These are phyloP conservation scores for Pythium brassicae DNA, from an alignment of 352 stramenopile species.

Conservation along the genomic window DNA sequence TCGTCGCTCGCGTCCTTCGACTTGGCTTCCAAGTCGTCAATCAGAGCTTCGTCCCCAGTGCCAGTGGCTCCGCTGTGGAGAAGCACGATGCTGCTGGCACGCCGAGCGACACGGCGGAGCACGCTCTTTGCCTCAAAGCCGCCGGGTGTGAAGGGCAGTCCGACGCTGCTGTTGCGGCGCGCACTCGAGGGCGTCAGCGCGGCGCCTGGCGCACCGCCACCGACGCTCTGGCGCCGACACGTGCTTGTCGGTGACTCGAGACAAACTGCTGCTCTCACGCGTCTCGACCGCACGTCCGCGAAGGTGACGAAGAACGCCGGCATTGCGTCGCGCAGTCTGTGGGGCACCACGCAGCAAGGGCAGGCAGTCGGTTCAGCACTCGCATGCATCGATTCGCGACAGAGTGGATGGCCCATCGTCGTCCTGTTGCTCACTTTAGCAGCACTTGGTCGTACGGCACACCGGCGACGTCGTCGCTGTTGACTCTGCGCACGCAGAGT, in stretches of 20 bases:
- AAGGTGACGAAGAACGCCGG: constrained; percentile 44
- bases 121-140: not conserved
- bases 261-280: not conserved
- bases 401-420: too few relatives aligned
- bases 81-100: constrained; percentile 12
- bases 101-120: not conserved
- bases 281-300: constrained; percentile 23
- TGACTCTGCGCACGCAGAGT: constrained; percentile 42
- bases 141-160: not conserved
- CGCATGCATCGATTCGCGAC: too few relatives aligned
- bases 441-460: constrained; percentile 43
- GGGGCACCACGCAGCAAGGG: not conserved
- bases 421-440: constrained; percentile 18
- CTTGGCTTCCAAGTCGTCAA: constrained; percentile 25
- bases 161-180: constrained; percentile 11
- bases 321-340: constrained; percentile 44
- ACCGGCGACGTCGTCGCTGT: constrained; percentile 31
- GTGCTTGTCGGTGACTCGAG: not conserved
- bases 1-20: constrained; percentile 21
- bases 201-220: too few relatives aligned
- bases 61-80: constrained; percentile 1
- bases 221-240: constrained; percentile 6
- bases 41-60: constrained; percentile 4
- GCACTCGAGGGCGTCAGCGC: constrained; percentile 2
- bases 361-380: too few relatives aligned